Percentiles rank a stretch among this genome's conserved stretches.
These are phyloP conservation scores for Magnusiomyces suaveolens DNA, from an alignment of 1,139 yeast species.

Conservation along the genomic window DNA sequence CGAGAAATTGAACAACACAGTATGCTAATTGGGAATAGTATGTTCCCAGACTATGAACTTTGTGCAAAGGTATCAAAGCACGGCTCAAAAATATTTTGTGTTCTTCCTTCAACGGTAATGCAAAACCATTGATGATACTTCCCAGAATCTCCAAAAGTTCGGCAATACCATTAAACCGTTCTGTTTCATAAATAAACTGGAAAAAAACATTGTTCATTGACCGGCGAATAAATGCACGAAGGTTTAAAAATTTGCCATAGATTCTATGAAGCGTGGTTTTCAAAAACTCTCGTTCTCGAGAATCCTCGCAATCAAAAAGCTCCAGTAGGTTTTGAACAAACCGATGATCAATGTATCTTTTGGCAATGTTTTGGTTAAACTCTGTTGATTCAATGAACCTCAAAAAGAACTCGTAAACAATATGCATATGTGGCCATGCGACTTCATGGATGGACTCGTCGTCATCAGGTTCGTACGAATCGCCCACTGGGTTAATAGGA, in stretches of 20 bases:
- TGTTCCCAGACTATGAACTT: conserved; percentile 74
- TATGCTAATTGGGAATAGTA: conserved; percentile 96
- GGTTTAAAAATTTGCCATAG: conserved; percentile 85
- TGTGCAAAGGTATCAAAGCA: conserved; percentile 87
- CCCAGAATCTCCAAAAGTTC: conserved; percentile 92
- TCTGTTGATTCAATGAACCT: conserved; percentile 92
- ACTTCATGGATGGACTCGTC: conserved; percentile 95
- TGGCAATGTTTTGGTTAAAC: conserved; percentile 87
- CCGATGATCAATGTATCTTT: conserved; percentile 84
- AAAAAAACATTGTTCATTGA: conserved; percentile 86
- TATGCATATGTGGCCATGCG: conserved; percentile 99
- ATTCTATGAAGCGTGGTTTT: conserved; percentile 92
- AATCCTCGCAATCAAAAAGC: conserved; percentile 91
- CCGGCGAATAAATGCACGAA: conserved; percentile 85
- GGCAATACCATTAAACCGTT: conserved; percentile 90
- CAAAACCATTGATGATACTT: conserved; percentile 94
- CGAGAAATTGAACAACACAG: conserved; percentile 92
- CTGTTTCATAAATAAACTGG: conserved; percentile 91
- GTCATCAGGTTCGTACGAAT: conserved; percentile 93
- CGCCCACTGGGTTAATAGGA: conserved; percentile 95
- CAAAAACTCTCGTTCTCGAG: conserved; percentile 88
- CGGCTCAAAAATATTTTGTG: conserved; percentile 85
- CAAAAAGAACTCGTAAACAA: conserved; percentile 87
- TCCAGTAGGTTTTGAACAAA: conserved; percentile 75
- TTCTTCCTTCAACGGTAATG: conserved; percentile 92